Evolutionary conservation across 75 land plant species (phyloP), one percentile per base, ranked within the genome.

Genomic region (Pinus tabuliformis): DNA sequence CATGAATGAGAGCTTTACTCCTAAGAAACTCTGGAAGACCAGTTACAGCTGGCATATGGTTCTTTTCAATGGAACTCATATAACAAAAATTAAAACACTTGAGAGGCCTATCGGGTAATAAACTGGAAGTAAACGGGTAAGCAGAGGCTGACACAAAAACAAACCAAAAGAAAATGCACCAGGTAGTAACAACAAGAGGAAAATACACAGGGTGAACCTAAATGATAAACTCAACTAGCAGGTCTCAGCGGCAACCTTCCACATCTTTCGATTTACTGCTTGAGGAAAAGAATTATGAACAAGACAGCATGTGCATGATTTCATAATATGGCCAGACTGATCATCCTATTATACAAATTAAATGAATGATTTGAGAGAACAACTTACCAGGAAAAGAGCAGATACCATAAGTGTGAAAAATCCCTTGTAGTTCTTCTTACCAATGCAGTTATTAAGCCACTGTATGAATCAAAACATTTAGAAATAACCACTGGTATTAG

Each of bases 371-470:
- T 12, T 11, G n/a, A 22, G 45, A 56, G 57, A 24, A 72, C 7
- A 54, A 54, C 91, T 83, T 85, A 96, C 99, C 93, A 96, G 73
- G 62, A 91, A 83, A 70, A 96, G 84, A 26, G 96, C 86, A 26
- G 86, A 77, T 59, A 91, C 88, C 95, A 97, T 92, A 13, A 97
- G 93, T 56, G 86, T 76, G 75, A 95, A 86, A 76, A 97, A 97
- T n/a, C 83, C 77, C 60, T 81, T 75, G 77, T 97, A 97, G 75
- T 97, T 97, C 80, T 78, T 91, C 81, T 82, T 90, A 36, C 99
- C 99, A 66, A 97, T 89, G 70, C 99, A 97, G 73, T 97, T 97
- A 83, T 97, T 97, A 8, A 97, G 85, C 99, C 99, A 97, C 99
- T 97, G 78, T 80, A 20, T 49, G 54, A 49, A 81, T 61, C 78